These are phyloP conservation scores for Starmerella floris DNA, from an alignment of 805 yeast genomes.

Conservation along the genomic window DNA sequence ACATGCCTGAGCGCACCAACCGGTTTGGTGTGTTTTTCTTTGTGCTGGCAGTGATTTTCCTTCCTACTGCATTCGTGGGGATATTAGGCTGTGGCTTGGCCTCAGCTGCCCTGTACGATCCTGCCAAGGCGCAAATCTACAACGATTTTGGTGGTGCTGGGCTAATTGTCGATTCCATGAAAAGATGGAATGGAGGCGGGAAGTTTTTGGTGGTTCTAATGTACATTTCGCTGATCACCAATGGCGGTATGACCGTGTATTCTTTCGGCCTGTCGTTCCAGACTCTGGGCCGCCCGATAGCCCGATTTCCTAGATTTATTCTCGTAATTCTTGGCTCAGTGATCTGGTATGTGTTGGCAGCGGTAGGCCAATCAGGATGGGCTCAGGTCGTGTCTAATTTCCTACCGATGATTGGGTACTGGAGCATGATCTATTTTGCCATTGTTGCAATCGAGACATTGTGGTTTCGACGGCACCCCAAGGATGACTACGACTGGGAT, in stretches of 20 bases:
- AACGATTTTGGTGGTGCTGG: slow-evolving; percentile 60
- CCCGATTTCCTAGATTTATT: slow-evolving; percentile 63
- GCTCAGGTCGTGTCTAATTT: slow-evolving; percentile 63
- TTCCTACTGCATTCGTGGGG: slow-evolving; percentile 69
- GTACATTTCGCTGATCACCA: slow-evolving; percentile 63
- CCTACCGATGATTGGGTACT: slow-evolving; percentile 82
- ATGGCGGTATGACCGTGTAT: slow-evolving; percentile 68
- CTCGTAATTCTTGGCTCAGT: slow-evolving; percentile 54
- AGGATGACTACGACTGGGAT: slow-evolving; percentile 52
- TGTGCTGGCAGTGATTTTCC: slow-evolving; percentile 51
- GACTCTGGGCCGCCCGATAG: slow-evolving; percentile 35
- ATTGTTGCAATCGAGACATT: slow-evolving; percentile 58
- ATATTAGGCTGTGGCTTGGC: slow-evolving; percentile 60
- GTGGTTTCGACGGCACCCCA: slow-evolving; percentile 45
- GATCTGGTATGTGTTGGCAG: slow-evolving; percentile 53
- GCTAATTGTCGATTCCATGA: slow-evolving; percentile 47
- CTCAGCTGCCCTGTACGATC: slow-evolving; percentile 42
- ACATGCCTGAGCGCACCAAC: slow-evolving; percentile 61
- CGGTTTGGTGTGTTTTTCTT: slow-evolving; percentile 40
- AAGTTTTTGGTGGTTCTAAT: slow-evolving; percentile 58
- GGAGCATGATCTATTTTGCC: slow-evolving; percentile 74
- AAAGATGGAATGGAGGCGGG: slow-evolving; percentile 64
- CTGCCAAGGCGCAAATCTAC: slow-evolving; percentile 39
- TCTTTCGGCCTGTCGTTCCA: slow-evolving; percentile 74
- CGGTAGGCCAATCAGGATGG: slow-evolving; percentile 64